Conservation (phyloP, 495 filamentous ascomycete genomes). For the Coniosporium apollinis region DNA sequence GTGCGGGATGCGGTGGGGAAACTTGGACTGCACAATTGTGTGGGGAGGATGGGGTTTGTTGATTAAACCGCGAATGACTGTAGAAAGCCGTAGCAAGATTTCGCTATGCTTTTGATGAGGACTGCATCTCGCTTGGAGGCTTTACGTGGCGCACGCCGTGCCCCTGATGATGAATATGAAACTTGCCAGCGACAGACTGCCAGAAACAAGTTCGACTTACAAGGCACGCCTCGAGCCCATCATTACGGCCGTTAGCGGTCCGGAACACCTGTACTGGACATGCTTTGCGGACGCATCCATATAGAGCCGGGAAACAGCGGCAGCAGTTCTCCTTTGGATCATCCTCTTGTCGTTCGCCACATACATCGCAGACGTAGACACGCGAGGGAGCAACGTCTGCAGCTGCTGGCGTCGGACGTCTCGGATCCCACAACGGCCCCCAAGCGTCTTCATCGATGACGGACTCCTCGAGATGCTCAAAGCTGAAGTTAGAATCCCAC, state of each 20-base stretch:
- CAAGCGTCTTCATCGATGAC: conserved; percentile 16
- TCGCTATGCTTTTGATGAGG: no score
- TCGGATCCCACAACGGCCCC: conserved; percentile 18
- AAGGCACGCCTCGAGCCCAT: conserved; percentile 14
- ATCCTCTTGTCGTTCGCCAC: conserved; percentile 16
- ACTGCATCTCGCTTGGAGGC: no score
- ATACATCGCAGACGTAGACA: conserved; percentile 11
- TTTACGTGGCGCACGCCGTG: no score
- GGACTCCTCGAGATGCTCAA: conserved; percentile 14
- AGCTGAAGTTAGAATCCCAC: conserved; percentile 14
- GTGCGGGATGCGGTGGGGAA: no score
- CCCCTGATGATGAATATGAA: no score
- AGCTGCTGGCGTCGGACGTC: conserved; percentile 2
- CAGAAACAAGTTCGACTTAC: no score
- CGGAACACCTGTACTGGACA: conserved; percentile 17
- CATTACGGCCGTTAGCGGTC: conserved; percentile 17
- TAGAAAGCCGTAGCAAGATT: no score
- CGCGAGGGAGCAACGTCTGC: no score
- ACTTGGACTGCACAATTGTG: no score
- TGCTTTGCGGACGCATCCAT: conserved; percentile 6
- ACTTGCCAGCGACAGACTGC: no score
- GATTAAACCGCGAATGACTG: no score
- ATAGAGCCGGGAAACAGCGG: conserved; percentile 15
- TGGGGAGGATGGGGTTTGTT: no score
- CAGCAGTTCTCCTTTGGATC: conserved; percentile 14